Evolutionary conservation across 805 yeast species (phyloP), one percentile per base, ranked within the genome.

Genomic region (Spencermartinsiella europaea): DNA sequence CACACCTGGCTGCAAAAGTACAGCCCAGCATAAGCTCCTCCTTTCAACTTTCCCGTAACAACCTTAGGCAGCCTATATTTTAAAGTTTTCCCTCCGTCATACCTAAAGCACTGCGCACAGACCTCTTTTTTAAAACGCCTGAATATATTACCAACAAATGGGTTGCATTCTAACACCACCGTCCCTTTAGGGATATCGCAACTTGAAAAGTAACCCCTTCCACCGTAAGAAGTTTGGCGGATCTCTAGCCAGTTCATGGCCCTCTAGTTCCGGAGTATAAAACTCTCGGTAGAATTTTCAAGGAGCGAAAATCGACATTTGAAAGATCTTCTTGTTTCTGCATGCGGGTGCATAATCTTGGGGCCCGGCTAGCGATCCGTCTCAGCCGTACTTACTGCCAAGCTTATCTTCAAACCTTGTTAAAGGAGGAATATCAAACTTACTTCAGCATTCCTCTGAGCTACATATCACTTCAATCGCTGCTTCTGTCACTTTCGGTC

Each of bases 81-180:
- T 64, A 77, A 64, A 34, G 66, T 64, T 28, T 61, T 64, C 0
- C 84, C 83, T 51, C 69, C 59, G 27, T 67, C 68, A 52, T 79
- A 81, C 2, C 52, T 45, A 55, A 71, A 78, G 53, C 88, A 81
- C 49, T 58, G 55, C 5, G 74, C 68, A 58, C 88, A 81, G 1
- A 78, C 83, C 54, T 81, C 87, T 52, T 79, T 80, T 42, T 76
- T 72, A 59, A 79, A 81, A 3, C 78, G 79, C 48, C 72, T 68
- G 15, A 70, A 61, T 2, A 81, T 68, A 1, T 77, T 67, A 14
- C 72, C 64, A 7, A 82, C 74, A 34, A 77, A 60, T 0, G 81
- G 79, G 2, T 59, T 46, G 15, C 76, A 72, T 5, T 39, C 47
- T 34, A 75, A 63, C 3, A 81, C 62, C 0, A 59, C 54, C 0